Evolutionary conservation across 495 filamentous ascomycete genomes (phyloP).

Genomic region (Friedmanniomyces endolithicus): DNA sequence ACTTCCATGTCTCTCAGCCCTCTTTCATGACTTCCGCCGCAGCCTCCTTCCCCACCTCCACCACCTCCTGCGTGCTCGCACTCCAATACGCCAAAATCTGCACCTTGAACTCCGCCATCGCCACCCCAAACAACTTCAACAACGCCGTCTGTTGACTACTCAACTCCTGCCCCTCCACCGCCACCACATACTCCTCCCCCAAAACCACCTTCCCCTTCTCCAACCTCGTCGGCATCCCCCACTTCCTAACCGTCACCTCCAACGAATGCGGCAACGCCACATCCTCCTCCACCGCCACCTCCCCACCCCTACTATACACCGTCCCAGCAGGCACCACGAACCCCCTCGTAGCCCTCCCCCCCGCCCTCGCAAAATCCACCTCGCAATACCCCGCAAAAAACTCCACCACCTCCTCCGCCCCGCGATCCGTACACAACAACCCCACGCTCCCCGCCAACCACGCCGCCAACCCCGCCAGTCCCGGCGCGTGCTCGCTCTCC

Average conservation of each 20-base stretch:
- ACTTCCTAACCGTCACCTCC: conserved; percentile 73
- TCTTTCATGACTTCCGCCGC: conserved; percentile 1
- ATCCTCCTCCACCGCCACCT: conserved; percentile 67
- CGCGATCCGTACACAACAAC: conserved; percentile 74
- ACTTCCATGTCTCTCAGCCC: not conserved
- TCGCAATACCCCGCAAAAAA: conserved; percentile 58
- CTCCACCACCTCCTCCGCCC: conserved; percentile 45
- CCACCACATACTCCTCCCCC: conserved; percentile 62
- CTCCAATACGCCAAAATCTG: conserved; percentile 64
- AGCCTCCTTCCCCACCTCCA: conserved; percentile 38
- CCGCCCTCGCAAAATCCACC: conserved; percentile 81
- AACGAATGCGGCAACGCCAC: conserved; percentile 73
- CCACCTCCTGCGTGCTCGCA: conserved; percentile 45
- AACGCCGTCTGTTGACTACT: conserved; percentile 82
- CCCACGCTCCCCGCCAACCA: conserved; percentile 74
- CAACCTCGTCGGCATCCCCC: conserved; percentile 79
- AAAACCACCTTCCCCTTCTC: conserved; percentile 78
- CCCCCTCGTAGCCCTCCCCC: conserved; percentile 54
- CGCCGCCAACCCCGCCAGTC: conserved; percentile 54
- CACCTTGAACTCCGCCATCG: conserved; percentile 77
- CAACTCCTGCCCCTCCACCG: conserved; percentile 65
- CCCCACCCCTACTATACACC: conserved; percentile 62
- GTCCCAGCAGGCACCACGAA: conserved; percentile 69
- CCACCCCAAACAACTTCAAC: conserved; percentile 85
- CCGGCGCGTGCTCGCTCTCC: conserved; percentile 64